A percentile compares a stretch with the other conserved stretches of the same genome.
Evolutionary conservation across 176 grass and related monocot genomes (phyloP).

Genomic region (Bothriochloa decipiens): DNA sequence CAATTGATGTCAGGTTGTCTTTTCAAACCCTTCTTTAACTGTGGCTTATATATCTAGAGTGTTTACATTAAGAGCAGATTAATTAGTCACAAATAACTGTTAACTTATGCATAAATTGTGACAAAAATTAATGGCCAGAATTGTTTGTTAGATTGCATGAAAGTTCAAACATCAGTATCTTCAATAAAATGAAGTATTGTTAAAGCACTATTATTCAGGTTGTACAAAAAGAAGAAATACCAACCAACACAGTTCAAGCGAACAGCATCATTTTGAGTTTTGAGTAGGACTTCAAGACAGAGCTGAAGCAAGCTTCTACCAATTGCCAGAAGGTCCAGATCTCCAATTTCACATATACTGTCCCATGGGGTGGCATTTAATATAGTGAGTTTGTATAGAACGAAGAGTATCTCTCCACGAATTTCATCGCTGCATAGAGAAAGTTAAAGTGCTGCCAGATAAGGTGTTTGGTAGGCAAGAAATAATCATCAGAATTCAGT

Average conservation of each 20-base stretch:
- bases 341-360: slow-evolving; percentile 45
- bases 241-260: slow-evolving; percentile 91
- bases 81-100: slow-evolving; percentile 20
- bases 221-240: slow-evolving; percentile 34
- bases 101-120: slow-evolving; percentile 2
- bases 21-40: slow-evolving; percentile 2
- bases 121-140: slow-evolving; percentile 24
- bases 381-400: slow-evolving; percentile 79
- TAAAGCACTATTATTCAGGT: neutral
- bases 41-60: slow-evolving; percentile 24
- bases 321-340: slow-evolving; percentile 44
- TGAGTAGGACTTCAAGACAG: slow-evolving; percentile 82
- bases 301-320: slow-evolving; percentile 59
- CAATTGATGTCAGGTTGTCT: neutral
- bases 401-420: slow-evolving; percentile 83
- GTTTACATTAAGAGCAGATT: slow-evolving; percentile 16
- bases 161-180: neutral
- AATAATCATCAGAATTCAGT: slow-evolving; percentile 32
- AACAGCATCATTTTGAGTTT: slow-evolving; percentile 87
- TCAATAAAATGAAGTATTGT: slow-evolving; percentile 3
- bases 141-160: slow-evolving; percentile 11
- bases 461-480: slow-evolving; percentile 12
- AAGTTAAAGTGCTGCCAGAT: slow-evolving; percentile 36
- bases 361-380: slow-evolving; percentile 78
- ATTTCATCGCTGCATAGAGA: slow-evolving; percentile 78